A percentile compares a stretch with the other conserved stretches of the same genome.
phyloP scores from a whole-genome alignment of 2,329 filamentous ascomycete species.

The Lachnellula arida region DNA sequence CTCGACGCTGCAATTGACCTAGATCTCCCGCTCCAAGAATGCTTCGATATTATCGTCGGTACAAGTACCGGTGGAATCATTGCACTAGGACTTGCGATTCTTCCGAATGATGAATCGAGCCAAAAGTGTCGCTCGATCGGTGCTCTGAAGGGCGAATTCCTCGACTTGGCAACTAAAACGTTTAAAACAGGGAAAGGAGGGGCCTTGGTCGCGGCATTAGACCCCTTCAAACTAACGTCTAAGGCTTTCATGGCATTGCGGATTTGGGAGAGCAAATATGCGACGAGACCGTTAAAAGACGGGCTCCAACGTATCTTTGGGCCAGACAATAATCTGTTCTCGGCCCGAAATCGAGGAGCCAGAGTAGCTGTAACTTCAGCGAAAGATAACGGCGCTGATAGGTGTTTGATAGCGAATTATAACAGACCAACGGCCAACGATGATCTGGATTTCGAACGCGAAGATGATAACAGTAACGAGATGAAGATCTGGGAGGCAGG shows the following conservation, averaged over 20 bases:
- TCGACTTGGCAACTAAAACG: conserved; percentile 1
- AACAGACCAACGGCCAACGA: conserved; percentile 4
- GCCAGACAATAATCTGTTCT: conserved; percentile 4
- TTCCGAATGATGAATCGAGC: background rate
- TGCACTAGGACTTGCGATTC: background rate
- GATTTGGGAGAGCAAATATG: conserved; percentile 7
- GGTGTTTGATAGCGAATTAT: conserved; percentile 10
- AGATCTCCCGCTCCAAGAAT: conserved; percentile 2
- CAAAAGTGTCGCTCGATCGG: background rate
- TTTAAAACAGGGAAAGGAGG: conserved; percentile 1
- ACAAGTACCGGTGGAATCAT: conserved; percentile 3
- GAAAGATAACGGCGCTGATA: conserved; percentile 6
- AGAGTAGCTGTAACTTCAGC: conserved; percentile 10
- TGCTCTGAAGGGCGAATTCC: conserved; percentile 1
- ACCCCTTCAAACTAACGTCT: conserved; percentile 6
- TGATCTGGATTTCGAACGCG: conserved; percentile 13
- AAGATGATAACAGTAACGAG: conserved; percentile 14
- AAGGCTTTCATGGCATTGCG: conserved; percentile 4
- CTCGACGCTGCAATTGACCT: conserved; percentile 1
- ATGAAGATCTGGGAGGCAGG: conserved; percentile 23
- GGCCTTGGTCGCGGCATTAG: background rate
- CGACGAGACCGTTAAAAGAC: conserved; percentile 2
- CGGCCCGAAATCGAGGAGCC: background rate
- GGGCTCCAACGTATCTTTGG: conserved; percentile 5
- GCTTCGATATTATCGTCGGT: conserved; percentile 7